A percentile compares a stretch with the other conserved stretches of the same genome.
These are phyloP conservation scores for Cladosporium sphaerospermum DNA, from an alignment of 2,329 filamentous ascomycete genomes.

Conservation along the genomic window DNA sequence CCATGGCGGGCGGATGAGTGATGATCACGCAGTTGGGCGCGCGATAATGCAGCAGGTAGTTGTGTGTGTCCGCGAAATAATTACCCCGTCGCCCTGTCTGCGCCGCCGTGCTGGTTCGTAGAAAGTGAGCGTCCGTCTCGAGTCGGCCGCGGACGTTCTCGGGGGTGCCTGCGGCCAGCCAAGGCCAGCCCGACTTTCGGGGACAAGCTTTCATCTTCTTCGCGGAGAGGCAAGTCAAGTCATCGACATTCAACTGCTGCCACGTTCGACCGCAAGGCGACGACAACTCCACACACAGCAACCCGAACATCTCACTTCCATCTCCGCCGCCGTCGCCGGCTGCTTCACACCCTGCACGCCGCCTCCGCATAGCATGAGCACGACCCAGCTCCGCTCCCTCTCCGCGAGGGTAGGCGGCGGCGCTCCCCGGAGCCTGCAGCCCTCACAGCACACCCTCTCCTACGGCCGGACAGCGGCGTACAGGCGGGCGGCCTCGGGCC, in stretches of 20 bases:
- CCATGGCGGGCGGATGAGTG: slow-evolving; percentile 16
- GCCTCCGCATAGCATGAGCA: slow-evolving; percentile 38
- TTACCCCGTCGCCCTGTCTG: too few species aligned
- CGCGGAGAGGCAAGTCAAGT: not conserved
- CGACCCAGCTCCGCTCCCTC: slow-evolving; percentile 34
- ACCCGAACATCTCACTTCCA: not conserved
- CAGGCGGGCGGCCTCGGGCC: slow-evolving; percentile 37
- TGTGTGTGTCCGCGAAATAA: too few species aligned
- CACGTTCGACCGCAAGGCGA: slow-evolving; percentile 3
- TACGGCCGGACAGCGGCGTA: slow-evolving; percentile 44
- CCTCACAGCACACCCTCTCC: slow-evolving; percentile 32
- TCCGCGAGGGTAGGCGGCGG: slow-evolving; percentile 35
- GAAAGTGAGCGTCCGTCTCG: not conserved
- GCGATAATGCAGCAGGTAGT: not conserved
- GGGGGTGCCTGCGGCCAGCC: slow-evolving; percentile 5
- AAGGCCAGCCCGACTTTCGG: not conserved
- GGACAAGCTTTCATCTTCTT: not conserved
- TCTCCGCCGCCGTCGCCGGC: not conserved
- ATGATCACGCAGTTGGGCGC: not conserved
- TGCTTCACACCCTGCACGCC: not conserved
- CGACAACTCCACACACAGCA: not conserved
- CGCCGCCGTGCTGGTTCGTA: too few species aligned
- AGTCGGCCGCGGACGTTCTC: slow-evolving; percentile 11
- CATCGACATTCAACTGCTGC: not conserved
- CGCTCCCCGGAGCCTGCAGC: slow-evolving; percentile 20